phyloP scores from a whole-genome alignment of 805 yeast species.

The Candida suzukii region DNA sequence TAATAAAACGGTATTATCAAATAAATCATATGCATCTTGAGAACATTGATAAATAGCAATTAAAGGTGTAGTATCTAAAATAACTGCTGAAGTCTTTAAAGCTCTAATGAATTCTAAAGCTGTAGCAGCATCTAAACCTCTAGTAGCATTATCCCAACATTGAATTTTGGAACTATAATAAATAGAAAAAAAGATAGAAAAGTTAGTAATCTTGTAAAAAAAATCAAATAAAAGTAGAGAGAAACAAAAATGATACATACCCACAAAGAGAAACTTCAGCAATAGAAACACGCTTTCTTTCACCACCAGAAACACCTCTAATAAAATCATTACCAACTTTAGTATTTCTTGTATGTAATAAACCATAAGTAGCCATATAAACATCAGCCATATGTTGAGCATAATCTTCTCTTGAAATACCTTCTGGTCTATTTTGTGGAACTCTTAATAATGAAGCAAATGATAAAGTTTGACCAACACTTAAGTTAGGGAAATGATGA shows the following conservation, averaged over 20 bases:
- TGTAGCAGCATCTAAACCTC: slow-evolving; percentile 68
- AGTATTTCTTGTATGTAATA: slow-evolving; percentile 42
- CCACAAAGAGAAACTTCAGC: slow-evolving; percentile 37
- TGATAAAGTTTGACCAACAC: slow-evolving; percentile 58
- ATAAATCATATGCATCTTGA: slow-evolving; percentile 37
- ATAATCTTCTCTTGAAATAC: slow-evolving; percentile 48
- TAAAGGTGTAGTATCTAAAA: slow-evolving; percentile 42
- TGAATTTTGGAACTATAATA: slow-evolving; percentile 28
- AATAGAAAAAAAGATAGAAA: neutral
- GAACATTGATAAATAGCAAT: slow-evolving; percentile 44
- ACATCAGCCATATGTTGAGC: slow-evolving; percentile 48
- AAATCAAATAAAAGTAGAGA: neutral
- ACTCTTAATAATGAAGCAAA: slow-evolving; percentile 59
- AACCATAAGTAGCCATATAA: slow-evolving; percentile 20
- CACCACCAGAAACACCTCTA: slow-evolving; percentile 61
- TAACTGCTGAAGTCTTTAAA: slow-evolving; percentile 46
- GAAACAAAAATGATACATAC: neutral
- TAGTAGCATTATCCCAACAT: slow-evolving; percentile 64
- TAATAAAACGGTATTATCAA: slow-evolving; percentile 33
- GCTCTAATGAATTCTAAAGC: slow-evolving; percentile 59
- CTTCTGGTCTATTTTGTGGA: slow-evolving; percentile 54
- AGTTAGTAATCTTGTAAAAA: neutral
- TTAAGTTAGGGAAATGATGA: slow-evolving; percentile 59
- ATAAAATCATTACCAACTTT: slow-evolving; percentile 53
- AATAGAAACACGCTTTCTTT: slow-evolving; percentile 53